These are phyloP conservation scores for Thalia dealbata DNA, from an alignment of 176 grass and related monocot genomes.

Conservation along the genomic window DNA sequence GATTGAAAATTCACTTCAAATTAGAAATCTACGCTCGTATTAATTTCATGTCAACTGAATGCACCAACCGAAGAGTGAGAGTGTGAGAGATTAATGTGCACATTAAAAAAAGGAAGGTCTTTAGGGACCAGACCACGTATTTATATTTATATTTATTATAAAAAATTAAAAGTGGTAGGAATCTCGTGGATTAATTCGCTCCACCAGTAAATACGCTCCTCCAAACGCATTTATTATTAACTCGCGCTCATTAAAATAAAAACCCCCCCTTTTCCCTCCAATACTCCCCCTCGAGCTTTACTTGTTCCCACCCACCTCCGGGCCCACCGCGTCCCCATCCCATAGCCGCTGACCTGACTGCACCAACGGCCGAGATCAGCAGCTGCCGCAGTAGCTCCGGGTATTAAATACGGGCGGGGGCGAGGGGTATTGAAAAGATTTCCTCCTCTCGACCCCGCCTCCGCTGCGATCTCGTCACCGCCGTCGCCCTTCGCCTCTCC, in stretches of 20 bases:
- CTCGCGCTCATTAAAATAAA: background rate
- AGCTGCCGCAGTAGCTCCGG: background rate
- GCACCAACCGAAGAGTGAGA: no score
- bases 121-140: background rate
- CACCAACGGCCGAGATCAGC: conserved; percentile 3
- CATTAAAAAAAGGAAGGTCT: no score
- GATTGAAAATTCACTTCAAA: no score
- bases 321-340: background rate
- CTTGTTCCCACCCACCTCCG: background rate
- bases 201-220: conserved; percentile 2
- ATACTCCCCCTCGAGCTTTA: background rate
- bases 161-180: conserved; percentile 1
- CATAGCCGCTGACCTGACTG: background rate
- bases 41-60: no score
- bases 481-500: no score
- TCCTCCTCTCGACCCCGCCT: background rate
- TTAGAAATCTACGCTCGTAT: no score
- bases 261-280: background rate
- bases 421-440: no score
- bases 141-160: no score
- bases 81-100: no score
- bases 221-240: background rate
- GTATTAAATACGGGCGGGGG: background rate
- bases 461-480: conserved; percentile 6
- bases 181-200: conserved; percentile 8